Conservation (phyloP, 768 basidiomycete species). For the Xanthoconium purpureum region DNA sequence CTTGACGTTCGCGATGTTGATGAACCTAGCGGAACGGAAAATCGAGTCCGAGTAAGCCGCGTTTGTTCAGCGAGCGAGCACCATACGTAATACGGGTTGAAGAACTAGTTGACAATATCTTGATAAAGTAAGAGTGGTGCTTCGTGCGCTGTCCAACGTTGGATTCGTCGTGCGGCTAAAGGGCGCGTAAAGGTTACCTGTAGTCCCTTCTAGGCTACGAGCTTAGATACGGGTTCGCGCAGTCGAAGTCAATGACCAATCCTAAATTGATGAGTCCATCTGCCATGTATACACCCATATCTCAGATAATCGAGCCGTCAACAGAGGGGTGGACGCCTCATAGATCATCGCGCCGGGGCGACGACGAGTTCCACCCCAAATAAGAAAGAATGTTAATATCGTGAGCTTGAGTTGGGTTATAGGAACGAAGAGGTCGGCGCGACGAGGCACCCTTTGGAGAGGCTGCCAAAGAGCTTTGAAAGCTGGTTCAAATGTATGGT, state of each 20-base stretch:
- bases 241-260: slow-evolving; percentile 90
- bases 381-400: too few relatives aligned
- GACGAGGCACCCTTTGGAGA: too few relatives aligned
- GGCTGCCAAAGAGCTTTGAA: too few relatives aligned
- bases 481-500: too few relatives aligned
- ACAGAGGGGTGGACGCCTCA: slow-evolving; percentile 85
- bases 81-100: slow-evolving; percentile 84
- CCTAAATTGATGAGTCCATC: slow-evolving; percentile 88
- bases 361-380: too few relatives aligned
- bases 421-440: too few relatives aligned
- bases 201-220: slow-evolving; percentile 77
- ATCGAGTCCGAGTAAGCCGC: slow-evolving; percentile 78
- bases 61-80: slow-evolving; percentile 87
- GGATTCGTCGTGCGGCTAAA: neutral
- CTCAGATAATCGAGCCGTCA: slow-evolving; percentile 85
- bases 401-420: too few relatives aligned
- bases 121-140: slow-evolving; percentile 88
- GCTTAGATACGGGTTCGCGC: slow-evolving; percentile 87
- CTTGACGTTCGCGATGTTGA: slow-evolving; percentile 97
- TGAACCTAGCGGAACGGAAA: slow-evolving; percentile 96
- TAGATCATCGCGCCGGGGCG: too few relatives aligned
- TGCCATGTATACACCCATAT: slow-evolving; percentile 90
- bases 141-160: slow-evolving; percentile 68
- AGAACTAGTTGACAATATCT: slow-evolving; percentile 65
- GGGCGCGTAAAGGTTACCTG: slow-evolving; percentile 53